Evolutionary conservation across 768 basidiomycete genomes (phyloP).

Genomic region (Panaeolus papilionaceus): DNA sequence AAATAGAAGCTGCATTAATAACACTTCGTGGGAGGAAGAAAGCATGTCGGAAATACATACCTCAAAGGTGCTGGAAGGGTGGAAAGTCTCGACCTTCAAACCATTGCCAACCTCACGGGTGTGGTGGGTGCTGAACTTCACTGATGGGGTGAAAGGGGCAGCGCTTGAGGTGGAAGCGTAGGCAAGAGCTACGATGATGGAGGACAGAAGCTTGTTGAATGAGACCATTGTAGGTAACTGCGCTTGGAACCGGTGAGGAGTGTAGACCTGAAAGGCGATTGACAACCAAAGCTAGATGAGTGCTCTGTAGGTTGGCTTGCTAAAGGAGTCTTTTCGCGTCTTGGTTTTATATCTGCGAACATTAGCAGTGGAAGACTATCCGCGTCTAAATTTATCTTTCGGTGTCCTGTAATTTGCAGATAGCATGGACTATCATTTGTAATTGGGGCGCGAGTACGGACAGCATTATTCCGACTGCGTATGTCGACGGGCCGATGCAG

Average conservation of each 20-base stretch:
- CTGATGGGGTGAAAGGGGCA: conserved; percentile 32
- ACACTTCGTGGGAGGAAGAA: neutral
- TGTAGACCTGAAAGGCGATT: neutral
- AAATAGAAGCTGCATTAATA: neutral
- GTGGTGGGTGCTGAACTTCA: conserved; percentile 41
- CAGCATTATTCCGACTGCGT: neutral
- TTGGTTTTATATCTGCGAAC: conserved; percentile 1
- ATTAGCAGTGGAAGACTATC: neutral
- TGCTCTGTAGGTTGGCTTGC: neutral
- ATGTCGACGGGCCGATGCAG: neutral
- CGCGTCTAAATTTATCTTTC: neutral
- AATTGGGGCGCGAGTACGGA: neutral
- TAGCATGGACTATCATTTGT: neutral
- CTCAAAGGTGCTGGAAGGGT: conserved; percentile 43
- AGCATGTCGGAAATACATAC: conserved; percentile 23
- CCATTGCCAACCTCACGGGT: conserved; percentile 35
- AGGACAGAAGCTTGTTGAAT: conserved; percentile 37
- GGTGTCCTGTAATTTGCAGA: neutral
- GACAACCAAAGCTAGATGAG: neutral
- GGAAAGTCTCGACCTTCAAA: conserved; percentile 40
- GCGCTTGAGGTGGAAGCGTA: conserved; percentile 35
- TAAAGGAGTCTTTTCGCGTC: neutral
- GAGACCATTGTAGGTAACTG: conserved; percentile 26
- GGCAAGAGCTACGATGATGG: conserved; percentile 33
- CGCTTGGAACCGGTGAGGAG: conserved; percentile 18